phyloP scores from a whole-genome alignment of 352 stramenopile species.

The Aphanomyces euteiches region DNA sequence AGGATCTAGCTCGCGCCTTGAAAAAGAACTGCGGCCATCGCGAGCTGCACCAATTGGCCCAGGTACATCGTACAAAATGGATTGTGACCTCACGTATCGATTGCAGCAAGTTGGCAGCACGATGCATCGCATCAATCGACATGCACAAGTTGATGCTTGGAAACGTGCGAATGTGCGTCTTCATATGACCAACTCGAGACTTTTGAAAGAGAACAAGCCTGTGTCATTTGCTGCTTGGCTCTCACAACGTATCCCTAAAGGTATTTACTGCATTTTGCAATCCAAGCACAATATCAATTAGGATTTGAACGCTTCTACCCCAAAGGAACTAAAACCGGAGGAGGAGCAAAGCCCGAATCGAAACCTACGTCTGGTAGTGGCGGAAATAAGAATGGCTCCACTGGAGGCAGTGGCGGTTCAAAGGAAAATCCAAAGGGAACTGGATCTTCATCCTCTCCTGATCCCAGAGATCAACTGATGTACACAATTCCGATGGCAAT shows the following conservation, averaged over 20 bases:
- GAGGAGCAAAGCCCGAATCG: constrained; percentile 31
- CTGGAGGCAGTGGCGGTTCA: constrained; percentile 41
- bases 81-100: neutral
- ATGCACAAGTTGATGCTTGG: constrained; percentile 12
- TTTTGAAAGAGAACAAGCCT: constrained; percentile 45
- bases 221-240: constrained; percentile 71
- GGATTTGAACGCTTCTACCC: constrained; percentile 83
- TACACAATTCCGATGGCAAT: constrained; percentile 73
- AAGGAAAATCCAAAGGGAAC: constrained; percentile 26
- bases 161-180: constrained; percentile 23
- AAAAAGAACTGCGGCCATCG: constrained; percentile 51
- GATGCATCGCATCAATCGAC: constrained; percentile 40
- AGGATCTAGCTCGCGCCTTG: constrained; percentile 49
- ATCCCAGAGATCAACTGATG: constrained; percentile 56
- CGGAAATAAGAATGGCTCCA: constrained; percentile 52
- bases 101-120: constrained; percentile 61
- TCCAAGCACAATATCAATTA: constrained; percentile 4
- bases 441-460: constrained; percentile 37
- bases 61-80: constrained; percentile 41
- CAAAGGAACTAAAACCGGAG: constrained; percentile 49
- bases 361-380: constrained; percentile 39
- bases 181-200: constrained; percentile 29
- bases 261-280: constrained; percentile 27
- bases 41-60: constrained; percentile 68
- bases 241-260: constrained; percentile 72